Evolutionary conservation across 108 stramenopile genomes (phyloP).

Genomic region (Aurantiochytrium sp.): DNA sequence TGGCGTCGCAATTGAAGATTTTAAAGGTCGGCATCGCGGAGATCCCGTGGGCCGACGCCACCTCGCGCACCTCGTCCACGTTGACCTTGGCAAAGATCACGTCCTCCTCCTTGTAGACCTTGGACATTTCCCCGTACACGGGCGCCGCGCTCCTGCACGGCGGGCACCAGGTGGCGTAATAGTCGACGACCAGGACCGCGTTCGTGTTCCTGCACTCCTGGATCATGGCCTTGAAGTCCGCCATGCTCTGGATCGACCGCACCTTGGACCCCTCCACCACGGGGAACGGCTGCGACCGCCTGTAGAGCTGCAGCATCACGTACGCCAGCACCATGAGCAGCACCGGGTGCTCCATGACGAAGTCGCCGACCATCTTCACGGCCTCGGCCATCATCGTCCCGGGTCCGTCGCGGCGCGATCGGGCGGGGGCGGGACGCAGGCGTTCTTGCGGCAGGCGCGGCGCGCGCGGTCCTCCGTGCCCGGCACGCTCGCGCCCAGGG

Average conservation of each 20-base stretch:
- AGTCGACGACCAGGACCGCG: background rate
- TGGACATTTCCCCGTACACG: background rate
- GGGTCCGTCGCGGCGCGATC: too few species aligned
- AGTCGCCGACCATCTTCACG: background rate
- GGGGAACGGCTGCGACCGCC: background rate
- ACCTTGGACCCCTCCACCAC: slow-evolving; percentile 8
- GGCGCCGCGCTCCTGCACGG: slow-evolving; percentile 28
- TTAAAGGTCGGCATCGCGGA: slow-evolving; percentile 40
- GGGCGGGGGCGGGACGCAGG: too few species aligned
- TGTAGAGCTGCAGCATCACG: slow-evolving; percentile 12
- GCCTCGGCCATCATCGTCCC: background rate
- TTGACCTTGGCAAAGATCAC: slow-evolving; percentile 32
- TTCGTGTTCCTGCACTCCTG: background rate
- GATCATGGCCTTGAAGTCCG: slow-evolving; percentile 18
- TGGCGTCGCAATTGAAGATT: background rate
- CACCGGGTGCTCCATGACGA: background rate
- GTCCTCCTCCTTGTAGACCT: slow-evolving; percentile 31
- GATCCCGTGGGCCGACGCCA: slow-evolving; percentile 20
- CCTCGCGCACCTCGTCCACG: slow-evolving; percentile 14
- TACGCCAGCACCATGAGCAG: background rate
- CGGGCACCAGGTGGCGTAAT: slow-evolving; percentile 39
- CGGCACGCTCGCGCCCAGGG: too few species aligned
- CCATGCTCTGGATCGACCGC: background rate
- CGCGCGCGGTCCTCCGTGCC: too few species aligned
- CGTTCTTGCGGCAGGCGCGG: too few species aligned